These are phyloP conservation scores for Rheum nobile DNA, from an alignment of 148 eudicot species.

Conservation along the genomic window DNA sequence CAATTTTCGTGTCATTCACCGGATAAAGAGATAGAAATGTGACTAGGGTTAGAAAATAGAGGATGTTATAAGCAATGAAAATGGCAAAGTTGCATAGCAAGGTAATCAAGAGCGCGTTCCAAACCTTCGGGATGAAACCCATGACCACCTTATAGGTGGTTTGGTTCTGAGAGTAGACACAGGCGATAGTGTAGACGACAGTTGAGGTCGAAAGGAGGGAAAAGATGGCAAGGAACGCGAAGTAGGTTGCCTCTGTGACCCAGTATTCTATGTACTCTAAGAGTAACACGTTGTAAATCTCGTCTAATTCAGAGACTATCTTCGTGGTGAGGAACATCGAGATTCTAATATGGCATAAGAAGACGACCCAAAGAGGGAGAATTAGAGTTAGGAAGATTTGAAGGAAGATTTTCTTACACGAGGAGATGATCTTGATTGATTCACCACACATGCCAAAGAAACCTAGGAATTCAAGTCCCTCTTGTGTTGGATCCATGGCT, in stretches of 20 bases:
- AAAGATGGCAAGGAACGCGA: constrained; percentile 17
- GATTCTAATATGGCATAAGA: constrained; percentile 17
- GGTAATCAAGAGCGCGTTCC: constrained; percentile 34
- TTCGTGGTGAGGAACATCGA: constrained; percentile 15
- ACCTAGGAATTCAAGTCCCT: constrained; percentile 33
- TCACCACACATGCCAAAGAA: constrained; percentile 33
- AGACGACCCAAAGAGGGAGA: constrained; percentile 24
- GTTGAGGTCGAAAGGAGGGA: constrained; percentile 28
- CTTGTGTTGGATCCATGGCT: constrained; percentile 15
- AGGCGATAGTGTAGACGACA: constrained; percentile 30
- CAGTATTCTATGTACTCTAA: constrained; percentile 14
- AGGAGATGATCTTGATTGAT: constrained; percentile 17
- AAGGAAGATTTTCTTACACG: constrained; percentile 17
- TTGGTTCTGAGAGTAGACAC: constrained; percentile 22
- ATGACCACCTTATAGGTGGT: constrained; percentile 19
- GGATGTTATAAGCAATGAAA: constrained; percentile 14
- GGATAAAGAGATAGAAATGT: constrained; percentile 4
- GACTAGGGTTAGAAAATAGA: background rate
- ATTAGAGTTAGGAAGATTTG: constrained; percentile 24
- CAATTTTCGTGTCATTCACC: background rate
- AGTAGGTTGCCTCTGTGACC: constrained; percentile 17
- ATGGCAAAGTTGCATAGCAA: constrained; percentile 23
- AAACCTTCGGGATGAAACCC: constrained; percentile 31
- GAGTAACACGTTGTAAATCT: constrained; percentile 7
- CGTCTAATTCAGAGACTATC: constrained; percentile 12